These are phyloP conservation scores for Leucogyrophana mollusca DNA, from an alignment of 768 basidiomycete genomes.

Conservation along the genomic window DNA sequence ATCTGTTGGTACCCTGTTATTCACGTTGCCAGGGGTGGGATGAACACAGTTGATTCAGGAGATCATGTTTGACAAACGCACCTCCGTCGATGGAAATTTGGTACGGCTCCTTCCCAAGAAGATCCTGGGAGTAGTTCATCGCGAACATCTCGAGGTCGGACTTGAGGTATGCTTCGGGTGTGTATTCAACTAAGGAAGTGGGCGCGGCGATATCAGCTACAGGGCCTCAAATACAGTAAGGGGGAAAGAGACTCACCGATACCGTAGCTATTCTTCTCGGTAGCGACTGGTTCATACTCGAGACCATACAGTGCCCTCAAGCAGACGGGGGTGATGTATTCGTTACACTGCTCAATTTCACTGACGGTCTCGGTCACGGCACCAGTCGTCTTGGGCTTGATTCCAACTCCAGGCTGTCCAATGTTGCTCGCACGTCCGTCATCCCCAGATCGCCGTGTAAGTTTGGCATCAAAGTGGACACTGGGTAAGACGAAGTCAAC, in stretches of 20 bases:
- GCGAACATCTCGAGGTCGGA: conserved; percentile 40
- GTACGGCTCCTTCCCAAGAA: conserved; percentile 24
- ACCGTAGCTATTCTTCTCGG: conserved; percentile 33
- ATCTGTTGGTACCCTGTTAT: conserved; percentile 50
- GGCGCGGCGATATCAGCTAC: conserved; percentile 7
- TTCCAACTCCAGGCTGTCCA: background rate
- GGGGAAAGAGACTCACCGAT: conserved; percentile 26
- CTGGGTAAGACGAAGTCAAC: conserved; percentile 38
- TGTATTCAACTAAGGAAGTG: conserved; percentile 37
- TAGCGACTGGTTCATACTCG: conserved; percentile 26
- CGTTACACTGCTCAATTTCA: conserved; percentile 25
- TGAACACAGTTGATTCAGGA: too few relatives aligned
- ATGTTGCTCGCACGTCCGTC: conserved; percentile 3
- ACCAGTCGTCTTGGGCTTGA: conserved; percentile 1
- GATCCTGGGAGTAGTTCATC: conserved; percentile 29
- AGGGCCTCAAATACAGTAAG: conserved; percentile 13
- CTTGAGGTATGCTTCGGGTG: conserved; percentile 40
- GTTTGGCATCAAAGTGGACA: conserved; percentile 32
- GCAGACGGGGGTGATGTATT: conserved; percentile 34
- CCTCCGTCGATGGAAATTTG: conserved; percentile 33
- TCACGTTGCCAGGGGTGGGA: background rate
- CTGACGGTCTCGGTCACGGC: conserved; percentile 4
- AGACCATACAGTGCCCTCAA: conserved; percentile 38
- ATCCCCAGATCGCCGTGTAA: conserved; percentile 12
- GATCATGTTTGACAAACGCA: conserved; percentile 10